phyloP scores from a whole-genome alignment of 176 grass and related monocot genomes.

The Aegilops tauschii region DNA sequence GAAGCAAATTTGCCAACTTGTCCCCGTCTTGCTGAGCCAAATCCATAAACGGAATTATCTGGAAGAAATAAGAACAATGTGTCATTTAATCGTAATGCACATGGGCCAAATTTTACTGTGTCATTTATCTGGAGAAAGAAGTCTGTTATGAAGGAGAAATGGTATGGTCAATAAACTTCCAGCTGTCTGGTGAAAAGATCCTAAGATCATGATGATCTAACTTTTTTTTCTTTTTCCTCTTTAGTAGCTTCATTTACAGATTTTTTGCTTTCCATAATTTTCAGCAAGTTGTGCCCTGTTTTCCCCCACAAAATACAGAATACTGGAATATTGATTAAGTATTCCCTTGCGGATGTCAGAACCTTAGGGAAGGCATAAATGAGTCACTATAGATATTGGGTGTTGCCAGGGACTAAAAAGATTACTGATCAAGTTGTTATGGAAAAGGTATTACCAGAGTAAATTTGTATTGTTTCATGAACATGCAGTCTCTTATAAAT shows the following conservation, averaged over 20 bases:
- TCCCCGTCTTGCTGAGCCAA: conserved; percentile 73
- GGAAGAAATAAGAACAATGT: conserved; percentile 23
- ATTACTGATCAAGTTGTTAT: not conserved
- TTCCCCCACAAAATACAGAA: not conserved
- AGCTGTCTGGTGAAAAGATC: not conserved
- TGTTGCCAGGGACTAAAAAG: not conserved
- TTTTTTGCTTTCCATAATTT: not conserved
- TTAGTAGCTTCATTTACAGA: not conserved
- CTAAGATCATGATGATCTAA: not conserved
- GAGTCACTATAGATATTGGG: not conserved
- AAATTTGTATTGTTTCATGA: not conserved
- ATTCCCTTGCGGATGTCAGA: not conserved
- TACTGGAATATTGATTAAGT: not conserved
- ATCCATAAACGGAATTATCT: conserved; percentile 76
- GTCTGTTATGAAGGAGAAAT: not conserved
- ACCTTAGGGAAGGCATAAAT: not conserved
- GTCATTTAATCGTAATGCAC: not conserved
- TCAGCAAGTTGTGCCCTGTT: not conserved
- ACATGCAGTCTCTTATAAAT: not conserved
- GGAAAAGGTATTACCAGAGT: not conserved
- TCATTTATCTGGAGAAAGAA: too few relatives aligned
- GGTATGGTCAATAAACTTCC: not conserved
- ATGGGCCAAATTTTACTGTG: not conserved
- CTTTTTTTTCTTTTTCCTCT: not conserved
- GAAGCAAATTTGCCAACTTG: conserved; percentile 67